Conservation (phyloP, 2,329 filamentous ascomycete species). For the Phaeosphaeriaceae sp. region DNA sequence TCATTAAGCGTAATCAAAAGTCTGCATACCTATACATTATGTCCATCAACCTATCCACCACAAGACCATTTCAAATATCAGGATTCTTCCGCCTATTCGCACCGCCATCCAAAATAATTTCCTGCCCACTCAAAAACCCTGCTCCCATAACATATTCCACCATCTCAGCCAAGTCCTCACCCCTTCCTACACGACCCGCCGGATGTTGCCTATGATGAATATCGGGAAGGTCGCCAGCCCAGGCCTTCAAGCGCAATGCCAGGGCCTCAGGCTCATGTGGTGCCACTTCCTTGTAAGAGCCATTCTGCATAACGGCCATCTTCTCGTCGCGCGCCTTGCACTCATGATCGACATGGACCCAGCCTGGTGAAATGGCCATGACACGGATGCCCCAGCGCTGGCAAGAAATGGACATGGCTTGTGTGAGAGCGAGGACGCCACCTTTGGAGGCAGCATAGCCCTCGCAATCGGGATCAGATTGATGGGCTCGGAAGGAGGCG, state of each 20-base stretch:
- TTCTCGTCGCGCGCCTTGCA: constrained; percentile 50
- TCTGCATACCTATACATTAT: too few species aligned
- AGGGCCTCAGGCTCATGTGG: constrained; percentile 24
- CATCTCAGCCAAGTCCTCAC: constrained; percentile 54
- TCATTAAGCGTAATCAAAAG: too few species aligned
- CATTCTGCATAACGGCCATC: constrained; percentile 29
- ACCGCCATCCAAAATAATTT: constrained; percentile 29
- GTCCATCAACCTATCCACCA: too few species aligned
- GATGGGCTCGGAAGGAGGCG: constrained; percentile 57
- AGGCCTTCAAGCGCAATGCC: constrained; percentile 31
- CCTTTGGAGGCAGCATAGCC: constrained; percentile 58
- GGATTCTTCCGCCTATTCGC: constrained; percentile 33
- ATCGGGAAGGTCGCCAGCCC: constrained; percentile 55
- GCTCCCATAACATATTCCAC: constrained; percentile 51
- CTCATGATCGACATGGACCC: constrained; percentile 57
- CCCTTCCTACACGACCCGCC: constrained; percentile 56
- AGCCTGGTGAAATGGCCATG: constrained; percentile 57
- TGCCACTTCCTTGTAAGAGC: constrained; percentile 18
- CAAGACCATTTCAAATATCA: constrained; percentile 13
- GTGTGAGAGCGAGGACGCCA: constrained; percentile 56
- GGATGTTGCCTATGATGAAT: constrained; percentile 58
- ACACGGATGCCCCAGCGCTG: constrained; percentile 52
- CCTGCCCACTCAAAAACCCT: constrained; percentile 49
- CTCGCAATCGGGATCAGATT: constrained; percentile 58
- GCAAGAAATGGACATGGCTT: constrained; percentile 56